Conservation (phyloP, 225 moss, liverwort and hornwort genomes). For the Straminergon stramineum region DNA sequence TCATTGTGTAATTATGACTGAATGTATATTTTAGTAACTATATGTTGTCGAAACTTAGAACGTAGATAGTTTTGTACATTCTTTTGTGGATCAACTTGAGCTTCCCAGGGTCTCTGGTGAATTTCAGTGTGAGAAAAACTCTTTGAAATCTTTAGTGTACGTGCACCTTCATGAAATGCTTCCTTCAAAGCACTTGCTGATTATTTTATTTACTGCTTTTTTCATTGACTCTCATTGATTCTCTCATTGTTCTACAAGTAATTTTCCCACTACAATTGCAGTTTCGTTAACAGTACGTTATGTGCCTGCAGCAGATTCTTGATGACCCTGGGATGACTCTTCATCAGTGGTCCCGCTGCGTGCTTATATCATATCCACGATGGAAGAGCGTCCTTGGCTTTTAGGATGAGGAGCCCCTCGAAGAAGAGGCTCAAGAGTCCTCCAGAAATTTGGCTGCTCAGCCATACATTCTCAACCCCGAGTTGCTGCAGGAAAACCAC, state of each 20-base stretch:
- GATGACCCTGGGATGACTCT: neutral
- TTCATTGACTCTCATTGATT: neutral
- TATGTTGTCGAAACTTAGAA: neutral
- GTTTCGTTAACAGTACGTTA: neutral
- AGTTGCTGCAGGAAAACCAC: neutral
- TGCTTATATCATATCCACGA: neutral
- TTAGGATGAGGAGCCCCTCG: neutral
- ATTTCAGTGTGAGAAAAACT: neutral
- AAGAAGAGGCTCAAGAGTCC: constrained; percentile 1
- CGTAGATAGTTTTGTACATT: neutral
- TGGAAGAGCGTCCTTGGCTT: neutral
- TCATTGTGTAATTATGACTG: neutral
- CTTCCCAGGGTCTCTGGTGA: neutral
- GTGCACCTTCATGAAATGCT: neutral
- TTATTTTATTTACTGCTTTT: neutral
- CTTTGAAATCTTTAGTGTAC: neutral
- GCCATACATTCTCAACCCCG: neutral
- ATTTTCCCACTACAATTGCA: neutral
- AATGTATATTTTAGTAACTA: neutral
- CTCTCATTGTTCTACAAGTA: neutral
- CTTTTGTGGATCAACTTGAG: neutral
- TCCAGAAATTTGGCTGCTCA: neutral
- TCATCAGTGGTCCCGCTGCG: neutral
- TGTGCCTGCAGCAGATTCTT: neutral
- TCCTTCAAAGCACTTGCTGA: neutral